Base-by-base conservation (phyloP, 2,329 filamentous ascomycete genomes). In the Colletotrichum truncatum region DNA sequence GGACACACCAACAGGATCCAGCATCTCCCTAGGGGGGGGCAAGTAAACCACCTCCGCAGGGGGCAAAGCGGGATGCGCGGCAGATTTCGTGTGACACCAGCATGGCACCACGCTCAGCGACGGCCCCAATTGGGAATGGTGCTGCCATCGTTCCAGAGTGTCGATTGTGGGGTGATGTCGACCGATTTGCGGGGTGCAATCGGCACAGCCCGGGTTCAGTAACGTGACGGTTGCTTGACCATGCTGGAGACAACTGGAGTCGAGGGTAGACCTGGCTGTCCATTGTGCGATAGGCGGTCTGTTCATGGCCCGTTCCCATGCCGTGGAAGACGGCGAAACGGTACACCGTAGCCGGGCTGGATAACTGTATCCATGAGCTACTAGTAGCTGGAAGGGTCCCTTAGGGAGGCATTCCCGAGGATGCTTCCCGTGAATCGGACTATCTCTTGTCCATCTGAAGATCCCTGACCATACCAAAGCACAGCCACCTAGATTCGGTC, bases 131-230 rank as follows among this genome's bases (percentile, higher is more conserved):
- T 36, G 28, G 62, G 62, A 49, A 62, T 65, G 62, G 62, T 43
- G 62, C 36, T 34, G 62, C 49, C 56, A 62, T 65, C 62, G 62
- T 62, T 30, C 62, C 57, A 65, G 57, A 51, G 57, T 43, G 62
- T 54, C 57, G 57, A 65, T 65, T 65, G 62, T 65, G 62, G 62
- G 62, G 62, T 65, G 62, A 65, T 62, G 57, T 65, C 62, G 62
- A 62, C 62, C 62, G 57, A 65, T 55, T 28, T 62, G 62, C 57
- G 62, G 57, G 62, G 57, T 51, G 62, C 5, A 43, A 62, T 65
- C 62, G 57, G 62, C 62, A 65, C 49, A 65, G 62, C 62, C 62
- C 62, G 62, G 62, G 57, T 65, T 41, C 49, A 43, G 62, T 45
- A 62, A 65, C 62, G 57, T 51, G 62, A 62, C 26, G 26, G 39